These are phyloP conservation scores for Diddensiella caesifluorescens DNA, from an alignment of 805 yeast species.

Conservation along the genomic window DNA sequence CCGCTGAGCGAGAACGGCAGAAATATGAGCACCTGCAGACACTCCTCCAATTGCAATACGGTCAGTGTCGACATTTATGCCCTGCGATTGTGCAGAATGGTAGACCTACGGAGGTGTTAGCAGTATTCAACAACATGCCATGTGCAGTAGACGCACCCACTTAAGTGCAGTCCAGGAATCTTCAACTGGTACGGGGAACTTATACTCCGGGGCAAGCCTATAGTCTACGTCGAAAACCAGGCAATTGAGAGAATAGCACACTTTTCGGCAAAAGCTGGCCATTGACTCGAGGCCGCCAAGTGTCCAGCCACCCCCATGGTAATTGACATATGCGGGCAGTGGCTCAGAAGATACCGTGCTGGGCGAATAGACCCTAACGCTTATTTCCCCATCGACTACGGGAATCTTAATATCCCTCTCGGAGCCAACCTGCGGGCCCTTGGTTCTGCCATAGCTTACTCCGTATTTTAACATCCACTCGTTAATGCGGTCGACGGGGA, in stretches of 20 bases:
- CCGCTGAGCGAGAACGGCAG: slow-evolving; percentile 28
- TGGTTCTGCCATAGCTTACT: slow-evolving; percentile 5
- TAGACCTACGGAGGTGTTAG: no score
- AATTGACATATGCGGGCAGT: slow-evolving; percentile 9
- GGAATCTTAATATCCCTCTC: slow-evolving; percentile 1
- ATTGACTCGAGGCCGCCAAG: slow-evolving; percentile 9
- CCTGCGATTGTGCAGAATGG: slow-evolving; percentile 8
- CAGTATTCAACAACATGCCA: no score
- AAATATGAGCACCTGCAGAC: slow-evolving; percentile 39
- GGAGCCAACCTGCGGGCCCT: slow-evolving; percentile 7
- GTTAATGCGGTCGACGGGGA: slow-evolving; percentile 8
- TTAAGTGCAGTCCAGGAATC: slow-evolving; percentile 4
- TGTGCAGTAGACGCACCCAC: no score
- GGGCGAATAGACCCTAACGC: slow-evolving; percentile 7
- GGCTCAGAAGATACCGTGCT: not conserved
- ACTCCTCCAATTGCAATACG: slow-evolving; percentile 41
- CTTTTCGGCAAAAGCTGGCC: slow-evolving; percentile 6
- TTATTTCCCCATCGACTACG: slow-evolving; percentile 5
- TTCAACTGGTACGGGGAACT: slow-evolving; percentile 1
- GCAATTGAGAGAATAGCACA: slow-evolving; percentile 7
- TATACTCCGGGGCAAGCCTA: slow-evolving; percentile 1
- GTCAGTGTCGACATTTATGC: slow-evolving; percentile 11
- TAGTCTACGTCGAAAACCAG: slow-evolving; percentile 7
- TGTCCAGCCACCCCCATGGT: slow-evolving; percentile 13
- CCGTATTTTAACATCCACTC: slow-evolving; percentile 2